phyloP scores from a whole-genome alignment of 2,329 filamentous ascomycete genomes.

The Microdochium trichocladiopsis region DNA sequence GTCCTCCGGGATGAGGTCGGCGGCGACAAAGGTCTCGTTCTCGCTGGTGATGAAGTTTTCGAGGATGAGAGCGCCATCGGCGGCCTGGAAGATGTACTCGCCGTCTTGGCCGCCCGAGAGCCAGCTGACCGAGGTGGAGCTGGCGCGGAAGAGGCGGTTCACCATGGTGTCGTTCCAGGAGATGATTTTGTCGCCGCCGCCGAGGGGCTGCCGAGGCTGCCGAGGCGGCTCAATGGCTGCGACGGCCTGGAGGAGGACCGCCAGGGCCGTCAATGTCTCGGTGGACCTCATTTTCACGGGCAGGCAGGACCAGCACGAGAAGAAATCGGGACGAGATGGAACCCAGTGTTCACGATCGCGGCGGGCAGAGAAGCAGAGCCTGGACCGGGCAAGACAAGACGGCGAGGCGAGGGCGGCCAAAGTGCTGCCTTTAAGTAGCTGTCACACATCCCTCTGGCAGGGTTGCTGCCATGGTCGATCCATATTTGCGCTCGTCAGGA shows the following conservation, averaged over 20 bases:
- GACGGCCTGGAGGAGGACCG: conserved; percentile 7
- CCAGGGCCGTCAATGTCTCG: not conserved
- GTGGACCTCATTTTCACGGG: not conserved
- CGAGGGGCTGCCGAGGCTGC: conserved; percentile 45
- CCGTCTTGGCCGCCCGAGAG: conserved; percentile 52
- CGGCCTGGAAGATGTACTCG: conserved; percentile 47
- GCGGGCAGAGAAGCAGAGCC: too few species aligned
- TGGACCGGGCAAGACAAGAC: too few species aligned
- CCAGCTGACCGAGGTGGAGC: conserved; percentile 46
- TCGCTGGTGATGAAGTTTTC: conserved; percentile 54
- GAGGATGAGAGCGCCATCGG: conserved; percentile 47
- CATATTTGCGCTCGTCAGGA: too few species aligned
- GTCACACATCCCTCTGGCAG: too few species aligned
- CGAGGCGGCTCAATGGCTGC: conserved; percentile 41
- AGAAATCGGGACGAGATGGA: not conserved
- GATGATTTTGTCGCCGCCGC: conserved; percentile 47
- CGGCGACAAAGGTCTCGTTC: conserved; percentile 48
- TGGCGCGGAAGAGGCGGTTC: conserved; percentile 33
- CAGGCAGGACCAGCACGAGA: not conserved
- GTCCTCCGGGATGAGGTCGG: conserved; percentile 47
- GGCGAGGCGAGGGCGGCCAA: too few species aligned
- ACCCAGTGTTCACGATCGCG: too few species aligned
- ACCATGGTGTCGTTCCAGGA: conserved; percentile 54
- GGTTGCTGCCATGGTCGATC: too few species aligned
- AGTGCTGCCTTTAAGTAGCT: too few species aligned